Percentiles rank a stretch among this genome's conserved stretches.
phyloP scores from a whole-genome alignment of 2,329 filamentous ascomycete species.

The Chrysoporthe puriensis region DNA sequence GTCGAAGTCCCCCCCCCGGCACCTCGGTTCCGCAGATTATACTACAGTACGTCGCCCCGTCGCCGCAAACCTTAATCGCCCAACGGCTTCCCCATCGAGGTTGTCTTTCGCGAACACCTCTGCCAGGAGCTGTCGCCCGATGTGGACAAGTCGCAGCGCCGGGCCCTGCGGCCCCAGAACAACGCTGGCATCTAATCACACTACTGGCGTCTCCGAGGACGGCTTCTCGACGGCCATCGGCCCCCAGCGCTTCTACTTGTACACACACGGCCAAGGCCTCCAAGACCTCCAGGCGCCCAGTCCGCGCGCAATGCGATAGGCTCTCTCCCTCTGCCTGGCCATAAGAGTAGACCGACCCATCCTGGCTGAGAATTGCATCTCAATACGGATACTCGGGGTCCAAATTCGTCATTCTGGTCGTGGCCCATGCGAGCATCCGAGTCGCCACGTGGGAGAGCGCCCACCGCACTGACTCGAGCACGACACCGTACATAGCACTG shows the following conservation, averaged over 20 bases:
- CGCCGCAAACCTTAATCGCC: too few species aligned
- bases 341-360: not conserved
- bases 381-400: not conserved
- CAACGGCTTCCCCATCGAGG: too few species aligned
- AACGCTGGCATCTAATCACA: not conserved
- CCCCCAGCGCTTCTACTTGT: not conserved
- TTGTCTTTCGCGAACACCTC: not conserved
- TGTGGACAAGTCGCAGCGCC: not conserved
- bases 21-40: too few species aligned
- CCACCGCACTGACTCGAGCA: not conserved
- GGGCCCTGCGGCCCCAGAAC: not conserved
- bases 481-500: not conserved
- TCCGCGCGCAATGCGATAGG: not conserved
- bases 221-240: too few species aligned
- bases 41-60: too few species aligned
- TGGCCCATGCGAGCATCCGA: not conserved
- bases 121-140: not conserved
- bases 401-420: not conserved
- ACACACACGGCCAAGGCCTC: not conserved
- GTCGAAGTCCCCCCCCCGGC: too few species aligned
- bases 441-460: constrained; percentile 1
- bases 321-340: not conserved
- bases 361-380: not conserved
- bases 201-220: not conserved
- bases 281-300: not conserved